phyloP scores from a whole-genome alignment of 352 stramenopile species.

The Pseudoperonospora humuli region DNA sequence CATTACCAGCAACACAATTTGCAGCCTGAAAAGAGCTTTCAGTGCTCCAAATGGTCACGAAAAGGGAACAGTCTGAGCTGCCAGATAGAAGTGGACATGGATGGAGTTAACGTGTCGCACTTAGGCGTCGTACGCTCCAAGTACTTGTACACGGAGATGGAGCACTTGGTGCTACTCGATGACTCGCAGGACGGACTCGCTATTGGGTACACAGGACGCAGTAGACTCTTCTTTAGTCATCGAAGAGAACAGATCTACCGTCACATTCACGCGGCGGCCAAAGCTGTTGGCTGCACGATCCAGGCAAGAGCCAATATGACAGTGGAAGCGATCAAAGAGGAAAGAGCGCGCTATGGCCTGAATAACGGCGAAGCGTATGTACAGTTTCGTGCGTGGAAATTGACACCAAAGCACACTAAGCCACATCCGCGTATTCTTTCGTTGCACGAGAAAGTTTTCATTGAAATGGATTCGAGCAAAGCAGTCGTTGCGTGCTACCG shows the following conservation, averaged over 20 bases:
- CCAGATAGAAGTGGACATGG: constrained; percentile 47
- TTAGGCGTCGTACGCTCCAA: constrained; percentile 45
- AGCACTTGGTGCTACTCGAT: constrained; percentile 48
- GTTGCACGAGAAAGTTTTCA: constrained; percentile 56
- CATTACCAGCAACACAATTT: constrained; percentile 34
- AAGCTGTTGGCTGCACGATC: constrained; percentile 51
- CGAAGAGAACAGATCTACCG: constrained; percentile 43
- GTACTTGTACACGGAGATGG: constrained; percentile 78
- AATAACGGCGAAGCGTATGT: constrained; percentile 53
- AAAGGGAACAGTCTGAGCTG: constrained; percentile 38
- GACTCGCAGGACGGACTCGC: constrained; percentile 56
- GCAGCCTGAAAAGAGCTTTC: constrained; percentile 30
- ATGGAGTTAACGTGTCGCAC: constrained; percentile 42
- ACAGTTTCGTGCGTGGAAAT: constrained; percentile 61
- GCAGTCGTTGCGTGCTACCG: constrained; percentile 51
- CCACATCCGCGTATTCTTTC: constrained; percentile 48
- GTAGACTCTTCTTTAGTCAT: constrained; percentile 66
- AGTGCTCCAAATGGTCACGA: constrained; percentile 61
- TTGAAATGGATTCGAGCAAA: constrained; percentile 50
- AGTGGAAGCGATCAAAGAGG: constrained; percentile 33
- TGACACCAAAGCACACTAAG: constrained; percentile 52
- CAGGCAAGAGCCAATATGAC: constrained; percentile 31
- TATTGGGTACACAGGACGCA: constrained; percentile 57
- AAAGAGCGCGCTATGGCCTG: constrained; percentile 36
- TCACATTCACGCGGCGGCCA: constrained; percentile 45